These are phyloP conservation scores for Colletotrichum sp. DNA, from an alignment of 2,329 filamentous ascomycete species.

Conservation along the genomic window DNA sequence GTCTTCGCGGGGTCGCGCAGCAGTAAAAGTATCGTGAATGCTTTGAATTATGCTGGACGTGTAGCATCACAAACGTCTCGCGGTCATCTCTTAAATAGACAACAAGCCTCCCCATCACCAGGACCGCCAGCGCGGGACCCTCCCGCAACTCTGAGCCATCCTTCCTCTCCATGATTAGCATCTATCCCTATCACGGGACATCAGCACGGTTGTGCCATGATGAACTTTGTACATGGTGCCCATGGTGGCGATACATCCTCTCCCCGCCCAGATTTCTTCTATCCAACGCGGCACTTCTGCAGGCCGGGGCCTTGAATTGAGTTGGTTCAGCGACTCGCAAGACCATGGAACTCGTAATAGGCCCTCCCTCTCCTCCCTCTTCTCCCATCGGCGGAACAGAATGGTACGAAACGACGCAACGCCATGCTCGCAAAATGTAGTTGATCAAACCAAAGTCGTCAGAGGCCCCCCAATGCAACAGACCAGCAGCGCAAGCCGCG, in stretches of 20 bases:
- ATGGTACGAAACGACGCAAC: not conserved
- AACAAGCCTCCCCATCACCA: not conserved
- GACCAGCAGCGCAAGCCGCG: not conserved
- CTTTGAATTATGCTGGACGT: constrained; percentile 7
- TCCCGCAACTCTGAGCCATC: not conserved
- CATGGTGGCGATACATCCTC: not conserved
- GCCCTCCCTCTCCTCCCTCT: not conserved
- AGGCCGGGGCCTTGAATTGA: not conserved
- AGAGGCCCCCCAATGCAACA: no score
- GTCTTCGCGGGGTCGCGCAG: no score
- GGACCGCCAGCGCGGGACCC: not conserved
- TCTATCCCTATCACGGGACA: not conserved
- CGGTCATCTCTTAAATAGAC: not conserved
- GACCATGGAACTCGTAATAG: not conserved
- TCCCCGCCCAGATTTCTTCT: not conserved
- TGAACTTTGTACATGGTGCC: not conserved
- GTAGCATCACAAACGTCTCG: constrained; percentile 4
- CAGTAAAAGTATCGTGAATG: not conserved
- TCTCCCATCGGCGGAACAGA: not conserved
- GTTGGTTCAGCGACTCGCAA: not conserved
- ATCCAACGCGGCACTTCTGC: not conserved
- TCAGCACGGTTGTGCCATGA: not conserved
- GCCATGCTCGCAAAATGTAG: constrained; percentile 15
- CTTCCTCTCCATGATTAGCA: not conserved
- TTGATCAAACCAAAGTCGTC: constrained; percentile 2